Evolutionary conservation across 164 flowering plant genomes (phyloP), one percentile per base, ranked within the genome.

Genomic region (Stephania cephalantha): DNA sequence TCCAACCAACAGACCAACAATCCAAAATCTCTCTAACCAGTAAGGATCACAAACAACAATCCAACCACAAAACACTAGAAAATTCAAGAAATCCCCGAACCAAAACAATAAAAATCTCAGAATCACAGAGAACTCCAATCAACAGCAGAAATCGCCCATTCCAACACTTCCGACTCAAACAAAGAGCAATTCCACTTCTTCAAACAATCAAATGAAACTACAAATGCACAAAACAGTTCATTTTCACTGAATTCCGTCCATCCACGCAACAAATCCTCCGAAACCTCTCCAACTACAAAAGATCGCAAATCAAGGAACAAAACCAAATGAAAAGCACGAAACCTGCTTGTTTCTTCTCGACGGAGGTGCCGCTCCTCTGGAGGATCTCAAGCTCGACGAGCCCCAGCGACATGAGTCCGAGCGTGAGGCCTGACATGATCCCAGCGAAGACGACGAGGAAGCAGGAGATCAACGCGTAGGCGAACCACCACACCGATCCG

Each of bases 321-420:
- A 55, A 11, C 17, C 5, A 55, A 15, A 35, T 35, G 3, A 35
- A 35, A 35, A 35, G 42, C 42, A 4, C 42, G 4, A 30, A 10
- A 83, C 87, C 87, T 18, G 87, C 86, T 77, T 85, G 87, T 66
- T 85, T 84, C 86, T 82, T 84, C 80, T 85, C 87, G 1, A 76
- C 58, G 18, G 77, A 18, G 64, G 86, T 79, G 7, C 87, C 87
- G 22, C 87, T 85, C 31, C 85, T 79, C 69, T 85, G 82, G 11
- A 85, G 85, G 61, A 85, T 84, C 61, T 85, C 87, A 22, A 85
- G 86, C 8, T 85, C 87, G 35, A 85, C 87, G 42, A 83, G 85
- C 2, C 86, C 82, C 45, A 85, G 83, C 9, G 87, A 85, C 87
- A 85, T 85, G 67, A 85, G 70, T 0, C 87, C 87, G 10, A 85